Percentiles rank a stretch among this genome's conserved stretches.
Evolutionary conservation across 2,329 filamentous ascomycete genomes (phyloP).

Genomic region (Fusarium guadeloupense): DNA sequence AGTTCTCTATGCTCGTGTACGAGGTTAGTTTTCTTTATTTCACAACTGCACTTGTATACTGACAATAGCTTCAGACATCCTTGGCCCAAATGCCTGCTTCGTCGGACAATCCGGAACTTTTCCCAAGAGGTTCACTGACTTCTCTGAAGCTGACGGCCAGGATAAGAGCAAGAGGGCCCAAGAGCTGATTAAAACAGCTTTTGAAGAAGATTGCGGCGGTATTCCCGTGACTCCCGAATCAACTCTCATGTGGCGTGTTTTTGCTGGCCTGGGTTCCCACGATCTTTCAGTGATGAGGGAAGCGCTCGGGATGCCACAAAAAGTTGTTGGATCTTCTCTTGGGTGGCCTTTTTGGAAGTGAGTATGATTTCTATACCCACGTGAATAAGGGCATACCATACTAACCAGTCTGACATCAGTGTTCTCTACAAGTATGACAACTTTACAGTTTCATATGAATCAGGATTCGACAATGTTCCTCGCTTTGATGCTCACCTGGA

Average conservation of each 20-base stretch:
- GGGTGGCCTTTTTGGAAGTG: slow-evolving; percentile 14
- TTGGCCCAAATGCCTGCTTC: slow-evolving; percentile 21
- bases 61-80: slow-evolving; percentile 8
- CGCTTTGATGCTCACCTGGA: slow-evolving; percentile 62
- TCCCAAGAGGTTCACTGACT: slow-evolving; percentile 18
- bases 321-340: slow-evolving; percentile 42
- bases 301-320: slow-evolving; percentile 31
- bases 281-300: slow-evolving; percentile 37
- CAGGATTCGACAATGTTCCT: slow-evolving; percentile 62
- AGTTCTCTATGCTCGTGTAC: slow-evolving; percentile 65
- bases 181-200: background rate
- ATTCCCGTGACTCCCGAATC: slow-evolving; percentile 2
- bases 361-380: background rate
- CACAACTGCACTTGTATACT: background rate
- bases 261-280: slow-evolving; percentile 20
- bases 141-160: slow-evolving; percentile 1
- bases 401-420: slow-evolving; percentile 40
- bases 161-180: background rate
- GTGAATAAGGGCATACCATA: background rate
- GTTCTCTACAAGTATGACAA: slow-evolving; percentile 55
- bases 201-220: background rate
- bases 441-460: slow-evolving; percentile 67
- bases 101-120: slow-evolving; percentile 28
- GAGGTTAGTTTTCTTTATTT: slow-evolving; percentile 44
- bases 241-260: slow-evolving; percentile 1